A percentile compares a stretch with the other conserved stretches of the same genome.
phyloP scores from a whole-genome alignment of 768 basidiomycete species.

The Boletellus sp. region DNA sequence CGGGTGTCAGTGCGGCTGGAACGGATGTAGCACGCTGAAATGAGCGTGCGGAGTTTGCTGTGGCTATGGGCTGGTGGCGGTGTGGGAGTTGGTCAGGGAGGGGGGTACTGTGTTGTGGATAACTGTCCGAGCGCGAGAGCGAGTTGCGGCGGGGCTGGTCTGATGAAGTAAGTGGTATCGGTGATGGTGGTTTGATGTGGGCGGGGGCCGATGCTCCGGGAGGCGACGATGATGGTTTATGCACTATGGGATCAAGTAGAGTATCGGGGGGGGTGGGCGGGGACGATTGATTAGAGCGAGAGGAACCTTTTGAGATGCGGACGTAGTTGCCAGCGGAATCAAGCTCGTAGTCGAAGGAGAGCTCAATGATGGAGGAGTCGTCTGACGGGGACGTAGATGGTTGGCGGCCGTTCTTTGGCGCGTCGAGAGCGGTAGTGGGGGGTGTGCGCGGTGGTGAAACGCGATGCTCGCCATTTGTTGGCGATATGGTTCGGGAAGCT shows the following conservation, averaged over 20 bases:
- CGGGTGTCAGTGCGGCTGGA: conserved; percentile 39
- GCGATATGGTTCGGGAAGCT: conserved; percentile 25
- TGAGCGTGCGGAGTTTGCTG: conserved; percentile 38
- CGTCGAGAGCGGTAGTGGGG: conserved; percentile 26
- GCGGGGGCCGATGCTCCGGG: conserved; percentile 16
- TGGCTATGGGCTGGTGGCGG: conserved; percentile 25
- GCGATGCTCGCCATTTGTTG: conserved; percentile 28
- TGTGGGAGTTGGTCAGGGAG: conserved; percentile 30
- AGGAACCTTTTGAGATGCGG: conserved; percentile 43
- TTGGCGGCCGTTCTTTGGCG: conserved; percentile 31
- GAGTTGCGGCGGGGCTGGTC: conserved; percentile 43
- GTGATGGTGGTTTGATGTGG: conserved; percentile 29
- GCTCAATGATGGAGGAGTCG: conserved; percentile 44
- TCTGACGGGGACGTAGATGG: conserved; percentile 39
- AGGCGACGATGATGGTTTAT: conserved; percentile 27
- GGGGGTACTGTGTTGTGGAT: conserved; percentile 37
- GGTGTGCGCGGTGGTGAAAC: conserved; percentile 31
- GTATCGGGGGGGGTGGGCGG: conserved; percentile 42
- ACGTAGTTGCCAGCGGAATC: conserved; percentile 45
- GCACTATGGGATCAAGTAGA: conserved; percentile 23
- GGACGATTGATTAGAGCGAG: conserved; percentile 34
- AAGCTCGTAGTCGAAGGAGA: conserved; percentile 46
- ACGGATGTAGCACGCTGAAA: conserved; percentile 69
- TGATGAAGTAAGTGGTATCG: conserved; percentile 38
- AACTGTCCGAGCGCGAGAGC: conserved; percentile 66